Conservation (phyloP, 2,329 filamentous ascomycete species). For the Corinectria fuckeliana region DNA sequence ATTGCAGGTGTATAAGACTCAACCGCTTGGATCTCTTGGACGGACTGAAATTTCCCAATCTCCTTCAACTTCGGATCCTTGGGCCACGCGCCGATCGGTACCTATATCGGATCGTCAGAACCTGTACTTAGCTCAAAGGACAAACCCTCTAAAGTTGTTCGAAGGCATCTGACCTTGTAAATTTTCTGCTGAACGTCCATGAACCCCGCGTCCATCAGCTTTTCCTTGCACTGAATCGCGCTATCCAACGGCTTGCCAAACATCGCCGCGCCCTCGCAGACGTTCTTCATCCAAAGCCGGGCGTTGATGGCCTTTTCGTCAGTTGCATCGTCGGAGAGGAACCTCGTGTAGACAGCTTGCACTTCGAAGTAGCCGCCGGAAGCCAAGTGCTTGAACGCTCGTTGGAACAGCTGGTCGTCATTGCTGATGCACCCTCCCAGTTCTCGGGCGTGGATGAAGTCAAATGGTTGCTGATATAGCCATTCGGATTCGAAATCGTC, state of each 20-base stretch:
- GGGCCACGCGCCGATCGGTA: neutral
- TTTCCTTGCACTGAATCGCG: neutral
- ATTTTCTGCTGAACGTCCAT: slow-evolving; percentile 5
- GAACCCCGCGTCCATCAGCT: slow-evolving; percentile 2
- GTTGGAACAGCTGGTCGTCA: neutral
- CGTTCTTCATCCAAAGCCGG: slow-evolving; percentile 13
- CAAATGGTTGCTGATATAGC: neutral
- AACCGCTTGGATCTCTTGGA: neutral
- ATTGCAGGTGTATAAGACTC: neutral
- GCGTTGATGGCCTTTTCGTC: neutral
- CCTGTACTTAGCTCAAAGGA: neutral
- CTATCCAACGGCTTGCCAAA: slow-evolving; percentile 15
- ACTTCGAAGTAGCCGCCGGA: neutral
- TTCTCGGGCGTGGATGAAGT: neutral
- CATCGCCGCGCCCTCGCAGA: slow-evolving; percentile 11
- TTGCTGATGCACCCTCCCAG: neutral
- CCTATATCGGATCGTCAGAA: neutral
- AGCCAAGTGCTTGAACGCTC: neutral
- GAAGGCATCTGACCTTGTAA: neutral
- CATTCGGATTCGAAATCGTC: neutral
- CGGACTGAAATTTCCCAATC: neutral
- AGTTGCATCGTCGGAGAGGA: neutral
- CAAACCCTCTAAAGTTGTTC: neutral
- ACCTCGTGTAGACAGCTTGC: neutral
- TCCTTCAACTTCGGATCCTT: neutral